Evolutionary conservation across 495 filamentous ascomycete species (phyloP).

Genomic region (Hypomontagnella monticulosa): DNA sequence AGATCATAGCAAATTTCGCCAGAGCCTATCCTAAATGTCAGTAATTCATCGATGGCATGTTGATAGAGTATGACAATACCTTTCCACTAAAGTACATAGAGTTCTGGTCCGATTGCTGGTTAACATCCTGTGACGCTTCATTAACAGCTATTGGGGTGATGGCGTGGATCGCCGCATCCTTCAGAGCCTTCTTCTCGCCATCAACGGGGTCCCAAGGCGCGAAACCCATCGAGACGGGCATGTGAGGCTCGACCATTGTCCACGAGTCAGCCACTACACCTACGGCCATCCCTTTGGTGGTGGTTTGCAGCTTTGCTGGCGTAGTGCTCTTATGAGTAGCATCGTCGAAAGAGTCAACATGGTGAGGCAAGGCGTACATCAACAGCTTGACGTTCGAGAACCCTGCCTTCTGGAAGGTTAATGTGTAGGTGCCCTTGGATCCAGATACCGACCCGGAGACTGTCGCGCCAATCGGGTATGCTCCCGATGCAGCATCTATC

Average conservation of each 20-base stretch:
- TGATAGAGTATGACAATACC: conserved; percentile 45
- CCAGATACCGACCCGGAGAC: conserved; percentile 71
- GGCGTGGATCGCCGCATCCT: conserved; percentile 57
- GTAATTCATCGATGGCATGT: neutral
- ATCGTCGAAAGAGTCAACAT: conserved; percentile 75
- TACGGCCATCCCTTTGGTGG: conserved; percentile 83
- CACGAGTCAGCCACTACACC: conserved; percentile 79
- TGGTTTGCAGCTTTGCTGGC: conserved; percentile 73
- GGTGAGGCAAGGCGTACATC: conserved; percentile 94
- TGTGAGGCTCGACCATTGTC: conserved; percentile 77
- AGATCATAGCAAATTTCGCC: conserved; percentile 82
- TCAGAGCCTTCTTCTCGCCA: conserved; percentile 63
- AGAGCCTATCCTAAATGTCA: conserved; percentile 65
- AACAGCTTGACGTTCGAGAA: conserved; percentile 64
- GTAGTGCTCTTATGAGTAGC: conserved; percentile 65
- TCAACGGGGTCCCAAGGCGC: conserved; percentile 73
- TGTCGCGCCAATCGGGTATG: conserved; percentile 69
- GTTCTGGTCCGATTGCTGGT: conserved; percentile 74
- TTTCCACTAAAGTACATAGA: conserved; percentile 98
- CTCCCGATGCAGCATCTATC: conserved; percentile 80
- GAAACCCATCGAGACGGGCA: conserved; percentile 79
- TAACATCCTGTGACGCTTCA: conserved; percentile 79
- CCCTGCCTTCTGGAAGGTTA: conserved; percentile 76
- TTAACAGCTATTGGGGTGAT: conserved; percentile 67
- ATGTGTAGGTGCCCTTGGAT: conserved; percentile 72